A percentile compares a stretch with the other conserved stretches of the same genome.
Conservation (phyloP, 176 grass and related monocot species). For the Carex parvula region DNA sequence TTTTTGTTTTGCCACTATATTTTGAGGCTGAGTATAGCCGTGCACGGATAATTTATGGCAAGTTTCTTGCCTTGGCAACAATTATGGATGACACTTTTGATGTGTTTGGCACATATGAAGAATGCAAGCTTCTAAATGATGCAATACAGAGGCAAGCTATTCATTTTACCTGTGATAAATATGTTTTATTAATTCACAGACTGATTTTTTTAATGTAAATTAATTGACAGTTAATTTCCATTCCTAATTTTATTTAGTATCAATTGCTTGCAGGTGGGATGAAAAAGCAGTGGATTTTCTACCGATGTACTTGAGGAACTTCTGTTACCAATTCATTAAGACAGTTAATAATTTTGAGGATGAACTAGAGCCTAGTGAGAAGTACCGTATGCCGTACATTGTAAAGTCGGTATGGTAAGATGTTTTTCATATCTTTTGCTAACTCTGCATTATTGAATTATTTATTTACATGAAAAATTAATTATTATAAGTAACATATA, state of each 20-base stretch:
- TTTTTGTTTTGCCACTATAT: constrained; percentile 26
- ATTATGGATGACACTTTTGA: constrained; percentile 42
- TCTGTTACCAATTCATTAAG: constrained; percentile 15
- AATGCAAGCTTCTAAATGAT: constrained; percentile 31
- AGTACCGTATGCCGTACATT: constrained; percentile 19
- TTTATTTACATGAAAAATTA: too few species aligned
- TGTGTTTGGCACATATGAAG: constrained; percentile 34
- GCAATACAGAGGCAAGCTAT: constrained; percentile 35
- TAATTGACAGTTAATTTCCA: too few species aligned
- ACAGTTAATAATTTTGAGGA: constrained; percentile 23
- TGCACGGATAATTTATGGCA: constrained; percentile 38
- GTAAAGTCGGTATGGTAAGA: neutral
- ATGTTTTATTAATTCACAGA: too few species aligned
- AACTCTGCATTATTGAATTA: too few species aligned
- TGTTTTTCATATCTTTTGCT: too few species aligned
- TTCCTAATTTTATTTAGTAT: neutral
- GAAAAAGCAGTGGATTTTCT: neutral
- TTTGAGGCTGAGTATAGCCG: constrained; percentile 30
- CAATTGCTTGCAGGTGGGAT: constrained; percentile 33
- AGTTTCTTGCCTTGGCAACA: constrained; percentile 29
- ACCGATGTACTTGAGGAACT: constrained; percentile 30
- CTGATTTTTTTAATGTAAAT: too few species aligned
- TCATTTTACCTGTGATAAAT: neutral
- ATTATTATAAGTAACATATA: too few species aligned
- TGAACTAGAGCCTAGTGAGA: constrained; percentile 20